Base-by-base conservation (phyloP, 2,329 filamentous ascomycete genomes). In the Xylariaceae sp. region DNA sequence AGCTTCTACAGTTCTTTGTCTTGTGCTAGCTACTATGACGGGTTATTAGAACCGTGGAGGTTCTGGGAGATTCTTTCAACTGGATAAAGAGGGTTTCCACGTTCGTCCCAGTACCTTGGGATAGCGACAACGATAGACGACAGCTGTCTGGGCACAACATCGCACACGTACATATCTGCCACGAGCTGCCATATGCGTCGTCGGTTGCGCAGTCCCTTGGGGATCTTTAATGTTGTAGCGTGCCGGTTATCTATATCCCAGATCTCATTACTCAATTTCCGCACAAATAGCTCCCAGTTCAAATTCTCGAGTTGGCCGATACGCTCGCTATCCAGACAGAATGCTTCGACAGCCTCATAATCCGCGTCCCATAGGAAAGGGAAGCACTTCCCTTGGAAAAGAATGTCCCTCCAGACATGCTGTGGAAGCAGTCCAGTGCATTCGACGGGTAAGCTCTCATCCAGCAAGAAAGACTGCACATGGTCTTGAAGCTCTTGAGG, bases 81-180 rank as follows among this genome's bases (percentile, higher is more conserved):
- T n/a, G n/a, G n/a, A n/a, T n/a, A n/a, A n/a, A n/a, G n/a, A n/a
- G n/a, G n/a, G n/a, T n/a, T n/a, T n/a, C n/a, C n/a, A n/a, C n/a
- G n/a, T n/a, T n/a, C n/a, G n/a, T 63, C 50, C 62, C 62, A 63
- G 30, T 64, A 64, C 11, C 49, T 50, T 8, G 60, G 60, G 40
- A 64, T 56, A 7, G 26, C 27, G 11, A 55, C 37, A 15, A 35
- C 33, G n/a, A 47, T 37, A 9, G 35, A 36, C 8, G 29, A 16
- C n/a, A 50, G 30, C 18, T 29, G 29, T 20, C 55, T 47, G 4
- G 58, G 51, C 33, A 61, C 32, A 6, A 59, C 29, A 37, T 64
- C 57, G n/a, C 61, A 56, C 4, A 64, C 60, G 11, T 48, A 61
- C 60, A 64, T 63, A 26, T 63, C 60, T 23, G 60, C 57, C 3